phyloP scores from a whole-genome alignment of 2,329 filamentous ascomycete genomes.

The Aureobasidium sp. region DNA sequence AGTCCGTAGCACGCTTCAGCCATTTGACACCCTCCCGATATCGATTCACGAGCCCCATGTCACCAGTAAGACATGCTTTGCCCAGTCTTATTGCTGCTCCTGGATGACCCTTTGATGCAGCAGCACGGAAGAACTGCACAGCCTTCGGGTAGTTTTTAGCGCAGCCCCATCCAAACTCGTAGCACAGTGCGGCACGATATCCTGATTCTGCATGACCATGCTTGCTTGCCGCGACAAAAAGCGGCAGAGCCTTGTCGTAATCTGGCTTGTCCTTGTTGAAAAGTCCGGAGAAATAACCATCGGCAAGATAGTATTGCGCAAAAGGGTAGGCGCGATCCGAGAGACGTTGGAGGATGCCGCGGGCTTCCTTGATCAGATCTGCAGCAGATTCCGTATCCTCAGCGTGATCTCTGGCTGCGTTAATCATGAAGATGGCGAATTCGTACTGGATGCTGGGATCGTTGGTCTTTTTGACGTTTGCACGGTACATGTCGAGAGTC shows the following conservation, averaged over 20 bases:
- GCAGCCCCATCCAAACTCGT: slow-evolving; percentile 97
- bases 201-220: slow-evolving; percentile 95
- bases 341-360: slow-evolving; percentile 77
- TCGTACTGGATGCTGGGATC: slow-evolving; percentile 88
- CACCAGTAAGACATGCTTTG: slow-evolving; percentile 79
- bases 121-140: slow-evolving; percentile 83
- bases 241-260: slow-evolving; percentile 80
- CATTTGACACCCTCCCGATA: slow-evolving; percentile 92
- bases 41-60: slow-evolving; percentile 73
- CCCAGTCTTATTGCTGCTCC: slow-evolving; percentile 90
- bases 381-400: slow-evolving; percentile 33
- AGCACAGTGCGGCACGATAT: slow-evolving; percentile 87
- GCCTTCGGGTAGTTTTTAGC: slow-evolving; percentile 85
- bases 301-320: slow-evolving; percentile 93
- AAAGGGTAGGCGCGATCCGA: slow-evolving; percentile 88
- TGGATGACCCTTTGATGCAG: slow-evolving; percentile 88
- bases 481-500: slow-evolving; percentile 94
- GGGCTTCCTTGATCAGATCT: slow-evolving; percentile 76
- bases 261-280: slow-evolving; percentile 94
- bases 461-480: slow-evolving; percentile 94
- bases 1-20: slow-evolving; percentile 87
- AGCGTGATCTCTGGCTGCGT: slow-evolving; percentile 68
- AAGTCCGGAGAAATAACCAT: slow-evolving; percentile 86
- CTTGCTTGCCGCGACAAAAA: slow-evolving; percentile 90
- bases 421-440: slow-evolving; percentile 90